These are phyloP conservation scores for Candida tibetensis DNA, from an alignment of 805 yeast genomes.

Conservation along the genomic window DNA sequence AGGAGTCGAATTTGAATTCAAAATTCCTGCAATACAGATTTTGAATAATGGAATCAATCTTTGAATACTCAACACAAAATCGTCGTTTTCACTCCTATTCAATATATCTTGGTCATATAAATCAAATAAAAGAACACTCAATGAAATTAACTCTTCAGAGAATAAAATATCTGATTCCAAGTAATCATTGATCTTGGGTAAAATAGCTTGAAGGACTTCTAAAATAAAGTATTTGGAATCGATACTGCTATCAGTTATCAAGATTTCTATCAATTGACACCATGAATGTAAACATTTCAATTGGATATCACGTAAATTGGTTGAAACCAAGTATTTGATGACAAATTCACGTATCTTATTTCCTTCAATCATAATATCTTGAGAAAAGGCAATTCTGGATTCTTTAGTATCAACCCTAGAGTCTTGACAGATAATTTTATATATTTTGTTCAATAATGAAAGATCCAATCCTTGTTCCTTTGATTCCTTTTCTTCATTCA, in stretches of 20 bases:
- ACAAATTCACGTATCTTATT: constrained; percentile 35
- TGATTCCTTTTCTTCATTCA: constrained; percentile 33
- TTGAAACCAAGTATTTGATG: constrained; percentile 44
- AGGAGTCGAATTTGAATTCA: constrained; percentile 65
- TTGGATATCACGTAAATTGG: constrained; percentile 51
- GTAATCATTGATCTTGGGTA: constrained; percentile 76
- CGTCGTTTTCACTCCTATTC: constrained; percentile 15
- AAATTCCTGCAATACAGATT: constrained; percentile 71
- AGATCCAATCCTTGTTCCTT: constrained; percentile 9
- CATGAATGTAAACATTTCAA: constrained; percentile 71
- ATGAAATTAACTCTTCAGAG: constrained; percentile 73
- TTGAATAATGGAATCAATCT: constrained; percentile 68
- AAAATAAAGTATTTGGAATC: constrained; percentile 57
- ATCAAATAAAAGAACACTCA: constrained; percentile 69
- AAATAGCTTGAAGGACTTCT: constrained; percentile 69
- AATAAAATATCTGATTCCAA: constrained; percentile 61
- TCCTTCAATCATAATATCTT: constrained; percentile 25
- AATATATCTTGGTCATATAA: constrained; percentile 44
- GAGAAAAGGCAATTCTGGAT: constrained; percentile 19
- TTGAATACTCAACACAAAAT: constrained; percentile 33
- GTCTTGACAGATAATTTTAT: constrained; percentile 20
- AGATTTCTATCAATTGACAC: constrained; percentile 74
- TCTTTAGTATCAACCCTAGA: constrained; percentile 20
- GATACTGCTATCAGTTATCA: constrained; percentile 62
- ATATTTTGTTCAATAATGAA: constrained; percentile 26